phyloP scores from a whole-genome alignment of 2,329 filamentous ascomycete species.

The Colletotrichum brevisporum region DNA sequence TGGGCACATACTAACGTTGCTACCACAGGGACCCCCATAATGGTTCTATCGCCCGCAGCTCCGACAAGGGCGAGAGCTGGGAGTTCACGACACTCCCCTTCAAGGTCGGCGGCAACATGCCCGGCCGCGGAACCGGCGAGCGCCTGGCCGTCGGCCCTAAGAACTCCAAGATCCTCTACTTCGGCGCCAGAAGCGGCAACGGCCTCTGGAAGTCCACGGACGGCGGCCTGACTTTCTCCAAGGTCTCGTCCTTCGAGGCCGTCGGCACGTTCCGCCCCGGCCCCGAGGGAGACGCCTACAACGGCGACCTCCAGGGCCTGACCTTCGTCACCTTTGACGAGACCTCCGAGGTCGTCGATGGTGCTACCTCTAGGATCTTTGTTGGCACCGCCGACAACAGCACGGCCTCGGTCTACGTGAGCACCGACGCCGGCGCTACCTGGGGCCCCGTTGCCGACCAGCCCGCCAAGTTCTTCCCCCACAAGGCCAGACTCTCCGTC shows the following conservation, averaged over 20 bases:
- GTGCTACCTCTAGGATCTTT: conserved; percentile 69
- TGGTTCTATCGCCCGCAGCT: conserved; percentile 68
- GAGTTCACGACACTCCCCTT: conserved; percentile 64
- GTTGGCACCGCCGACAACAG: conserved; percentile 68
- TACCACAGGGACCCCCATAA: conserved; percentile 63
- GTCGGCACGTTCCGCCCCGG: conserved; percentile 64
- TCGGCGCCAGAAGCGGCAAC: conserved; percentile 70
- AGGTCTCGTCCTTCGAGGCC: conserved; percentile 68
- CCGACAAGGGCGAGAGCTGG: conserved; percentile 69
- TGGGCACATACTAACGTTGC: background rate
- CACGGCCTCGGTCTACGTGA: conserved; percentile 67
- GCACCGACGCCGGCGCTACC: conserved; percentile 66
- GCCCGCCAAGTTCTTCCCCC: conserved; percentile 65
- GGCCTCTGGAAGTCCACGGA: conserved; percentile 72
- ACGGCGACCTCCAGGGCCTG: conserved; percentile 59
- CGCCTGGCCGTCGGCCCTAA: conserved; percentile 71
- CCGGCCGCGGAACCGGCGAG: conserved; percentile 71
- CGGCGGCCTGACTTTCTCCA: conserved; percentile 60
- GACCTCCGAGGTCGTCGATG: conserved; percentile 59
- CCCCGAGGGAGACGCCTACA: conserved; percentile 59
- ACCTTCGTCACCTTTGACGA: conserved; percentile 69
- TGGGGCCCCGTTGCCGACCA: conserved; percentile 67
- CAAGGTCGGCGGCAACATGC: conserved; percentile 75
- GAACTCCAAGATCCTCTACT: conserved; percentile 69
- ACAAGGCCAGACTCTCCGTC: conserved; percentile 66